Percentiles rank a stretch among this genome's conserved stretches.
phyloP scores from a whole-genome alignment of 805 yeast species.

The Yarrowia bubula region DNA sequence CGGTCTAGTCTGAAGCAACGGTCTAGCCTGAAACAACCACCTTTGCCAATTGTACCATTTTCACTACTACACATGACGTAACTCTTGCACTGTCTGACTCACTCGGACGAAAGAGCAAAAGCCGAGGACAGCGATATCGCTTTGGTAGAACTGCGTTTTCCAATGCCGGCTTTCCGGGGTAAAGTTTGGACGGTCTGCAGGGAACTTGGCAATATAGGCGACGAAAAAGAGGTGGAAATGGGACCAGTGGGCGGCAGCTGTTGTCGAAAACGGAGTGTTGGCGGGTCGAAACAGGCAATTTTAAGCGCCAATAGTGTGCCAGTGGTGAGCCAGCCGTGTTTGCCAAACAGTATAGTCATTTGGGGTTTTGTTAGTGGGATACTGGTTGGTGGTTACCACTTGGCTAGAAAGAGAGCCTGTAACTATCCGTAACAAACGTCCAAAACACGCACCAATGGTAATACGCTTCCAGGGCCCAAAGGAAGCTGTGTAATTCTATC shows the following conservation, averaged over 20 bases:
- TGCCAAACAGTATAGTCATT: not conserved
- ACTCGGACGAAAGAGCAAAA: not conserved
- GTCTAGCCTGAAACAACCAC: not conserved
- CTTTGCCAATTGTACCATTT: not conserved
- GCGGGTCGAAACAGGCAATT: not conserved
- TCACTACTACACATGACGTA: not conserved
- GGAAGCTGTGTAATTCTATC: no score
- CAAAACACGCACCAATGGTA: not conserved
- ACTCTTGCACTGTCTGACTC: not conserved
- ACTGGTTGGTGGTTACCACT: no score
- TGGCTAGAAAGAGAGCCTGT: no score
- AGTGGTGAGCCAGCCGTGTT: no score
- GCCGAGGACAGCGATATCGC: constrained; percentile 6
- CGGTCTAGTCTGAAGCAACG: no score
- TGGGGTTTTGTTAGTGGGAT: no score
- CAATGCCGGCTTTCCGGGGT: constrained; percentile 24
- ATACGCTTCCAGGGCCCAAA: not conserved
- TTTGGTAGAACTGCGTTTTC: not conserved
- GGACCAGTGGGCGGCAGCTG: not conserved
- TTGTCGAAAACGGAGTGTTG: not conserved
- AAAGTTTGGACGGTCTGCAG: not conserved
- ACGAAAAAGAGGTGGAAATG: not conserved
- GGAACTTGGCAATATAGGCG: not conserved
- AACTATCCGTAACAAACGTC: not conserved
- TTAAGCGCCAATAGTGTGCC: not conserved